Percentiles rank a stretch among this genome's conserved stretches.
These are phyloP conservation scores for Plectosphaerella cucumerina DNA, from an alignment of 2,329 filamentous ascomycete species.

Conservation along the genomic window DNA sequence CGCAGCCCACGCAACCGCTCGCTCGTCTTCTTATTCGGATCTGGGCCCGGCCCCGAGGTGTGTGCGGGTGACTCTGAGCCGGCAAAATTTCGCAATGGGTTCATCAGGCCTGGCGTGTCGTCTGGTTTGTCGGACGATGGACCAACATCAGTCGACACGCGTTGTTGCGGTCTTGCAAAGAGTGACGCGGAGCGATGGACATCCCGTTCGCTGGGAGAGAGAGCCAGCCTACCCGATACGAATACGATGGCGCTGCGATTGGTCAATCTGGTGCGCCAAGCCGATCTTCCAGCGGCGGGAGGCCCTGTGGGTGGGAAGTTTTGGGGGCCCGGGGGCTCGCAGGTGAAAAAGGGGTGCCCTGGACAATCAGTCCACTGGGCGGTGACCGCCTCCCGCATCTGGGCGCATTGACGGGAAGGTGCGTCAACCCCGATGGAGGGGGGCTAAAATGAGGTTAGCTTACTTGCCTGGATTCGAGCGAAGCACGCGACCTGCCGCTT, in stretches of 20 bases:
- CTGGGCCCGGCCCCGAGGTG: background rate
- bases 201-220: too few relatives aligned
- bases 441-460: too few relatives aligned
- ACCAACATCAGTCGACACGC: background rate
- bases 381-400: background rate
- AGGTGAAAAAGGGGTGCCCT: too few relatives aligned
- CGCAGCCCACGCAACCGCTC: background rate
- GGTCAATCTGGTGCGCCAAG: conserved; percentile 5
- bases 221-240: conserved; percentile 3
- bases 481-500: too few relatives aligned
- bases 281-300: background rate
- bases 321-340: too few relatives aligned
- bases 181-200: background rate
- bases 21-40: conserved; percentile 3
- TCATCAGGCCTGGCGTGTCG: background rate
- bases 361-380: background rate
- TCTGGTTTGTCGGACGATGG: background rate
- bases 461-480: too few relatives aligned
- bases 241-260: conserved; percentile 13
- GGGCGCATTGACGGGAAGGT: background rate
- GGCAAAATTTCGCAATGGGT: conserved; percentile 1
- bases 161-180: background rate
- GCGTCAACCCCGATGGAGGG: too few relatives aligned
- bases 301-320: background rate
- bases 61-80: background rate